Base-by-base conservation (phyloP, 2,329 filamentous ascomycete genomes). In the Ophiocordyceps australis region DNA sequence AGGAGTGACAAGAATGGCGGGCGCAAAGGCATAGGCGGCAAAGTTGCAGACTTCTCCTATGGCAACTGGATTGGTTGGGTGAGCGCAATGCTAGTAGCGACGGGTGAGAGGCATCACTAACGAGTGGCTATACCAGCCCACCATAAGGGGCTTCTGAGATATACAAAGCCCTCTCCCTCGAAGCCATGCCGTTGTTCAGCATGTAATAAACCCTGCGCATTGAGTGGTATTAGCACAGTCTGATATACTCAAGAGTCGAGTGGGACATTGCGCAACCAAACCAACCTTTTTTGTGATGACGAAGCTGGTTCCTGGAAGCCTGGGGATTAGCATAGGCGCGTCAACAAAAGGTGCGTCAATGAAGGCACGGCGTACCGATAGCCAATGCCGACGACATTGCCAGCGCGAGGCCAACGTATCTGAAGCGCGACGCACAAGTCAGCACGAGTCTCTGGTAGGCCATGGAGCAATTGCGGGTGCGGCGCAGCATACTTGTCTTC, bases 201-300 rank as follows among this genome's bases (percentile, higher is more conserved):
- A 52, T 93, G 79, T 50, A 85, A 82, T 39, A 98, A 65, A 37
- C 86, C 86, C 77, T 86, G 40, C n/a, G n/a, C n/a, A n/a, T 11
- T 8, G 13, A 9, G 11, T 5, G 14, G 6, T 3, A n/a, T 30
- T 12, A 30, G 28, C 17, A 20, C 5, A 10, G 16, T 9, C 24
- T 7, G 9, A 15, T 16, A 17, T 14, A 9, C 23, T 23, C 9
- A 14, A 17, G 20, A 15, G 28, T 13, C n/a, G 12, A 17, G 12
- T 13, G 12, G 14, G 17, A 28, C 13, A 12, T 17, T 3, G 5
- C 7, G 17, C 17, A 19, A 19, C 7, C 17, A 19, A 19, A 38
- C 43, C 50, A 57, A 89, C 80, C 68, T 94, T 95, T 59, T 98
- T 98, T 24, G 91, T 98, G 43, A 98, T 94, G 39, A 98, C 86